Base-by-base conservation (phyloP, 2,329 filamentous ascomycete genomes). In the Sclerotinia minor region DNA sequence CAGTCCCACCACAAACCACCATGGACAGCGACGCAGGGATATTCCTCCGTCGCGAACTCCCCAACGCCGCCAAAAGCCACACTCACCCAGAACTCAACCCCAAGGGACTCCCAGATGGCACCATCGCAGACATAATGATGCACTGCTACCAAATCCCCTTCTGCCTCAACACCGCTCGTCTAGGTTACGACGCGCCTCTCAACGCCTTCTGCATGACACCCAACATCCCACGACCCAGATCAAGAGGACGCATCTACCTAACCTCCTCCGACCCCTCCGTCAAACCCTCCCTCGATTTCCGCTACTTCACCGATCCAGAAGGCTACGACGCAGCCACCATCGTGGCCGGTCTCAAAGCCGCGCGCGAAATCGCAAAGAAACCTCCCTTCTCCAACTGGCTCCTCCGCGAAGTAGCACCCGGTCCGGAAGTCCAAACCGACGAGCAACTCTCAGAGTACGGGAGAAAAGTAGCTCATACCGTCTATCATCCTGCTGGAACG, bases 121-220 rank as follows among this genome's bases (percentile, higher is more conserved):
- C 90, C 70, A 89, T 91, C 67, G 91, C 90, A 71, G 93, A 97
- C 76, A 81, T 96, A 75, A 96, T 96, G 93, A 95, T 95, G 90
- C 92, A 96, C 82, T 96, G 92, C 85, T 96, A 96, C 83, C 93
- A 96, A 80, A 96, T 96, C 73, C 92, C 92, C 65, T 96, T 96
- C 81, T 91, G 89, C 71, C 87, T 93, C 73, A 96, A 96, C 84
- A 97, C 92, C 1, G 81, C 85, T 67, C 88, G 91, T 52, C 84
- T 97, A 15, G 92, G 92, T 72, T 96, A 88, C 76, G 75, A 76
- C 38, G 74, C 73, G 1, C 78, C 79, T 4, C 77, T 80, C 68
- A 83, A 87, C 72, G 80, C 87, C 63, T 83, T 85, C 19, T 79
- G 84, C 68, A 83, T 84, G 71, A 81, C 83, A 0, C 83, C 82